Percentiles rank a stretch among this genome's conserved stretches.
Evolutionary conservation across 2,329 filamentous ascomycete genomes (phyloP).

Genomic region (Pyrenochaeta sp.): DNA sequence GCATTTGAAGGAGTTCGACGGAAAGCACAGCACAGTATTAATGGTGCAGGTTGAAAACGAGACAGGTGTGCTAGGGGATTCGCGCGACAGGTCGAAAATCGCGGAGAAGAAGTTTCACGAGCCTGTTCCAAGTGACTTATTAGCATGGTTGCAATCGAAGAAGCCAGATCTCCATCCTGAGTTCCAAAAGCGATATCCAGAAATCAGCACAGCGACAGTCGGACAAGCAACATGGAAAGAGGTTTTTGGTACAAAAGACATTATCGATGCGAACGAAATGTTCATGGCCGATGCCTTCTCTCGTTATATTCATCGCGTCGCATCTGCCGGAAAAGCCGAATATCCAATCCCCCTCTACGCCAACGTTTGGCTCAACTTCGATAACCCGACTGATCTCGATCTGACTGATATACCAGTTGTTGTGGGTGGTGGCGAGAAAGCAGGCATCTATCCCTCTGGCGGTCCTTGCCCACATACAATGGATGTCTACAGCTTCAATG

Average conservation of each 20-base stretch:
- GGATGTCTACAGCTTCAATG: conserved; percentile 56
- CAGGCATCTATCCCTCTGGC: conserved; percentile 60
- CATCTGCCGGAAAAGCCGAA: conserved; percentile 51
- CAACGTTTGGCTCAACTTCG: conserved; percentile 58
- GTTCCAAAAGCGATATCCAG: conserved; percentile 38
- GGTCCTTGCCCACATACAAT: conserved; percentile 54
- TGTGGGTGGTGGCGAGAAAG: conserved; percentile 54
- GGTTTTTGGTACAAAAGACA: conserved; percentile 50
- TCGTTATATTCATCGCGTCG: conserved; percentile 53
- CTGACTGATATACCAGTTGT: conserved; percentile 48
- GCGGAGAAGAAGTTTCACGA: conserved; percentile 55
- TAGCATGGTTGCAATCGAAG: conserved; percentile 36
- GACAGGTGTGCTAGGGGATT: conserved; percentile 62
- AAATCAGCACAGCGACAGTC: conserved; percentile 17
- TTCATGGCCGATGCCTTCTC: conserved; percentile 61
- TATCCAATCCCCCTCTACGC: conserved; percentile 57
- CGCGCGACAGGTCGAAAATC: conserved; percentile 55
- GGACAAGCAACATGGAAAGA: conserved; percentile 47
- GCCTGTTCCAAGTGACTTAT: conserved; percentile 49
- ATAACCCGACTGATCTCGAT: conserved; percentile 28
- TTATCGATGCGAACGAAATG: conserved; percentile 52
- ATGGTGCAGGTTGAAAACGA: conserved; percentile 69
- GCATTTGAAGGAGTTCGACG: conserved; percentile 56
- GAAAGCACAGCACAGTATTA: conserved; percentile 58
- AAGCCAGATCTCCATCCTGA: conserved; percentile 27